phyloP scores from a whole-genome alignment of 805 yeast species.

The Nakazawaea pomicola region DNA sequence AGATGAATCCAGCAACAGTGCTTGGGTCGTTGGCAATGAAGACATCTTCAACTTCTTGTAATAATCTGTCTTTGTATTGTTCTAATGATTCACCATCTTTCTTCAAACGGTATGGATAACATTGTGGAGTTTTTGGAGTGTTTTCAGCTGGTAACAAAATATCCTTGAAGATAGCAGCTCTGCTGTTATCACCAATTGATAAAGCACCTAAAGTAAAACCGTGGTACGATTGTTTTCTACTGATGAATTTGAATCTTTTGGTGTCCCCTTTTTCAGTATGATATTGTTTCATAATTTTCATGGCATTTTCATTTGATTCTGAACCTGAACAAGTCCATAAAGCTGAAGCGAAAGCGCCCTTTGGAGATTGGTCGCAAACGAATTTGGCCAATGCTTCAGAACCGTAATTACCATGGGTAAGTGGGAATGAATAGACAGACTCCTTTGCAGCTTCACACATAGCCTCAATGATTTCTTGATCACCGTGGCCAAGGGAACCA shows the following conservation, averaged over 20 bases:
- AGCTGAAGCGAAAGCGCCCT: constrained; percentile 37
- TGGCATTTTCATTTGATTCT: constrained; percentile 70
- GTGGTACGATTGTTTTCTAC: constrained; percentile 39
- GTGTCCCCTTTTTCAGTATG: constrained; percentile 31
- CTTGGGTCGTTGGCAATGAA: constrained; percentile 35
- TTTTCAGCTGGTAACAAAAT: constrained; percentile 19
- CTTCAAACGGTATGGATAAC: constrained; percentile 29
- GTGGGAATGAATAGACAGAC: constrained; percentile 28
- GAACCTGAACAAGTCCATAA: constrained; percentile 57
- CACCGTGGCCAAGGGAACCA: constrained; percentile 33
- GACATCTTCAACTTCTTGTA: constrained; percentile 34
- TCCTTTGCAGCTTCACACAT: constrained; percentile 26
- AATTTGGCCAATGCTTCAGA: constrained; percentile 32
- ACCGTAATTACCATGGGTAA: constrained; percentile 23
- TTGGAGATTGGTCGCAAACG: constrained; percentile 39
- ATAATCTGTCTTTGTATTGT: constrained; percentile 31
- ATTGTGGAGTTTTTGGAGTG: constrained; percentile 24
- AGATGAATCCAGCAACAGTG: constrained; percentile 35
- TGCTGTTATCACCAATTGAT: constrained; percentile 31
- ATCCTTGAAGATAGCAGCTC: constrained; percentile 27
- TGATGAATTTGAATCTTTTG: constrained; percentile 29
- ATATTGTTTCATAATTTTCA: constrained; percentile 52
- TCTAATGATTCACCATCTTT: constrained; percentile 31
- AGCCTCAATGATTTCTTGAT: constrained; percentile 27
- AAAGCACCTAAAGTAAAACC: constrained; percentile 42